A percentile compares a stretch with the other conserved stretches of the same genome.
Conservation (phyloP, 192 early-diverging fungal species). For the Gryganskiella cystojenkinii region DNA sequence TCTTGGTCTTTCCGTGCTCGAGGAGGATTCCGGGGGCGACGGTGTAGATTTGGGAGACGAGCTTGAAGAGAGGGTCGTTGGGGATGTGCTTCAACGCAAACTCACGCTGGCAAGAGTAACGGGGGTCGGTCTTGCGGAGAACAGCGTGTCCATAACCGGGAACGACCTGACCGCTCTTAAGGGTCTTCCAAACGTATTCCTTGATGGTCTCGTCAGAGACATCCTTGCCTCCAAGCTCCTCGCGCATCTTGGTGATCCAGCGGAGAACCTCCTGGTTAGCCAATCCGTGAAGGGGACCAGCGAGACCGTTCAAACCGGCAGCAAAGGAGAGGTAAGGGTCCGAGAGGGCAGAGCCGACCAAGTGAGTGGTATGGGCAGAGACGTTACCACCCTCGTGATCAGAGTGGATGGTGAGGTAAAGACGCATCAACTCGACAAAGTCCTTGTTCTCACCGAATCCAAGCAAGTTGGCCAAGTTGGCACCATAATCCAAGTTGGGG, state of each 20-base stretch:
- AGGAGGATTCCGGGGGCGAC: conserved; percentile 94
- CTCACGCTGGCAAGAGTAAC: conserved; percentile 98
- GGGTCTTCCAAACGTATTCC: conserved; percentile 96
- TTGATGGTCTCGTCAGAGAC: conserved; percentile 94
- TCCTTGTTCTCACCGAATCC: conserved; percentile 89
- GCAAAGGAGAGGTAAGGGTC: conserved; percentile 99
- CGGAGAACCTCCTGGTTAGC: conserved; percentile 99
- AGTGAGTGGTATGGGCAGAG: conserved; percentile 91
- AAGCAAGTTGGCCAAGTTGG: conserved; percentile 94
- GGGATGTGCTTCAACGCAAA: conserved; percentile 99
- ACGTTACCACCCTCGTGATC: conserved; percentile 99
- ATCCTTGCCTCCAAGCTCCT: conserved; percentile 83
- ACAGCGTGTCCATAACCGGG: conserved; percentile 99
- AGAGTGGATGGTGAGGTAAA: conserved; percentile 99
- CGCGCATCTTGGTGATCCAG: conserved; percentile 94
- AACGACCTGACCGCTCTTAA: conserved; percentile 96
- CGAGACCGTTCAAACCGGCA: conserved; percentile 96
- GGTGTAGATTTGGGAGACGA: conserved; percentile 95
- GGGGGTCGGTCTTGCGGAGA: conserved; percentile 92
- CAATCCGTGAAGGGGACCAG: conserved; percentile 99
- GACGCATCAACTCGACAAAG: conserved; percentile 97
- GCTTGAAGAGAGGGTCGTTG: conserved; percentile 95
- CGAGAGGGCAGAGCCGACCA: conserved; percentile 97
- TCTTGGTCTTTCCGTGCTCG: conserved; percentile 99
- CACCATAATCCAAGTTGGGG: conserved; percentile 90